A percentile compares a stretch with the other conserved stretches of the same genome.
Evolutionary conservation across 352 stramenopile genomes (phyloP).

Genomic region (Pythium phragmiticola): DNA sequence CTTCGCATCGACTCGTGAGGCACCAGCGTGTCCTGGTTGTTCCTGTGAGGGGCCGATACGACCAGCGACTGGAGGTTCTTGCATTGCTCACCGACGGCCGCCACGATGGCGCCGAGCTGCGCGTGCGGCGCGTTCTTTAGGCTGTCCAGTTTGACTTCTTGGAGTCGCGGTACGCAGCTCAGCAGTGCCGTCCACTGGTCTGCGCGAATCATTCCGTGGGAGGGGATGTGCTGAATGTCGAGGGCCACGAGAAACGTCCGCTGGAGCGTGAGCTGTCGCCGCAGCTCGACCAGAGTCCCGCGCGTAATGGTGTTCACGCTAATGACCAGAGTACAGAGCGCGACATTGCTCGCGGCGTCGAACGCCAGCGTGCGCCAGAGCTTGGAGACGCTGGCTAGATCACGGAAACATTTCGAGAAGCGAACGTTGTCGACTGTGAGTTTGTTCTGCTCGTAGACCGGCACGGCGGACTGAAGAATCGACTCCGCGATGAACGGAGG

Average conservation of each 20-base stretch:
- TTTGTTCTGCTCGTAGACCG: neutral
- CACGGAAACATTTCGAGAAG: neutral
- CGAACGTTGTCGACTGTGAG: neutral
- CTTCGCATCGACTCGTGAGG: neutral
- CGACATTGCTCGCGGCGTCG: neutral
- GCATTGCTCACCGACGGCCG: neutral
- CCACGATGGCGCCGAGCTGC: neutral
- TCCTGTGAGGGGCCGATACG: neutral
- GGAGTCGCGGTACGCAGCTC: neutral
- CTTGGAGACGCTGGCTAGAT: neutral
- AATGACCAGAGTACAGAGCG: neutral
- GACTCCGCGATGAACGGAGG: neutral
- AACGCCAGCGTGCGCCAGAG: neutral
- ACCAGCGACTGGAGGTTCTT: neutral
- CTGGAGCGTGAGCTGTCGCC: conserved; percentile 5
- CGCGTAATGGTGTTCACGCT: neutral
- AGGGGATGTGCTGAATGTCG: neutral
- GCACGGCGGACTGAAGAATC: neutral
- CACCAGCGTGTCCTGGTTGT: neutral
- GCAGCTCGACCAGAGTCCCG: neutral
- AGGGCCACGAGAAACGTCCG: neutral
- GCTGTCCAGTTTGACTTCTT: neutral
- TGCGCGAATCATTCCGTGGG: neutral
- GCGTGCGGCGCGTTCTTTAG: neutral
- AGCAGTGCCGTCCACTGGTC: conserved; percentile 3